Conservation (phyloP, 768 basidiomycete species). For the Boletus subcaerulescens region DNA sequence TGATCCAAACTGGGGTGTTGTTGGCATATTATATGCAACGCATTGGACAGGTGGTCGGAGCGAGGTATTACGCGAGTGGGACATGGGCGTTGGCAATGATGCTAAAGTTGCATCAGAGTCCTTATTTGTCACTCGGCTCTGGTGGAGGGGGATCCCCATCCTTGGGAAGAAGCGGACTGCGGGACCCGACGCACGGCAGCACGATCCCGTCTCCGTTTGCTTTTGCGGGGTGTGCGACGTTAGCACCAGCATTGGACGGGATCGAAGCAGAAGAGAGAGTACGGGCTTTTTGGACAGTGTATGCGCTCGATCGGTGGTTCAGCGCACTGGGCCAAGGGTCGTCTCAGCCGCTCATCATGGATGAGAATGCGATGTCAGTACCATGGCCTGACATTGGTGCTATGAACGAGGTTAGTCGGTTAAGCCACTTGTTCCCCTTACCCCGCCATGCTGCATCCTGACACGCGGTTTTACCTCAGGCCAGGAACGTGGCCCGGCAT, state of each 20-base stretch:
- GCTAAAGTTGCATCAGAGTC: slow-evolving; percentile 42
- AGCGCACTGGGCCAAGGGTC: slow-evolving; percentile 26
- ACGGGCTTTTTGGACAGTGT: slow-evolving; percentile 39
- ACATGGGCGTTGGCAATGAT: slow-evolving; percentile 46
- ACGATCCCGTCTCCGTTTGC: background rate
- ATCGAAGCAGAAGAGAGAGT: slow-evolving; percentile 38
- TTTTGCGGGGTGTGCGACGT: slow-evolving; percentile 8
- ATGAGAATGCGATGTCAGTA: slow-evolving; percentile 33
- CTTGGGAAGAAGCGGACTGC: background rate
- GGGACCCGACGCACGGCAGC: background rate
- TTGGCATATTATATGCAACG: slow-evolving; percentile 64
- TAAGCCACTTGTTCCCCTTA: background rate
- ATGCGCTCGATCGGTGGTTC: slow-evolving; percentile 35
- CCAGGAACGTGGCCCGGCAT: slow-evolving; percentile 11
- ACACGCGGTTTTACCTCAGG: background rate
- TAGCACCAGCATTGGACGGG: slow-evolving; percentile 32
- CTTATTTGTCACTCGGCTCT: background rate
- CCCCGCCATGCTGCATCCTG: background rate
- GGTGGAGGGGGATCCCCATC: background rate
- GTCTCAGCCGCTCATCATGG: slow-evolving; percentile 19
- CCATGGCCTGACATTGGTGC: slow-evolving; percentile 38
- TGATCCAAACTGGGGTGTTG: slow-evolving; percentile 62
- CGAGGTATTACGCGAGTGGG: slow-evolving; percentile 52
- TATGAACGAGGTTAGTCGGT: slow-evolving; percentile 10
- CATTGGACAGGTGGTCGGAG: slow-evolving; percentile 56